Conservation (phyloP, 2,329 filamentous ascomycete species). For the Eutypa lata region DNA sequence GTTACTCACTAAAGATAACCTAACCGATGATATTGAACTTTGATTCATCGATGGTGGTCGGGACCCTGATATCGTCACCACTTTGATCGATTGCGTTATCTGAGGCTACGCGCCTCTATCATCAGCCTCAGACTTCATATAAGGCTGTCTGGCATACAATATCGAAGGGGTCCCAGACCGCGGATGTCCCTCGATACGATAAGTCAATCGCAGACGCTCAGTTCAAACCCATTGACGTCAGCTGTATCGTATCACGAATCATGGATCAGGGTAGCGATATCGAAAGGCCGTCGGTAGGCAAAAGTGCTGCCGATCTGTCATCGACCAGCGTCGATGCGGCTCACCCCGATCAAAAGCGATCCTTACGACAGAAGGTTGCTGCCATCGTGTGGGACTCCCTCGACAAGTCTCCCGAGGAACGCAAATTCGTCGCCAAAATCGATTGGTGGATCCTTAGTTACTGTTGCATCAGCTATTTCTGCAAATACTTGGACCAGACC, state of each 20-base stretch:
- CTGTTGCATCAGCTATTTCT: constrained; percentile 34
- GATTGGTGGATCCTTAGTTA: constrained; percentile 35
- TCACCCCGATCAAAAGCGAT: not conserved
- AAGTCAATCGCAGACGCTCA: too few species aligned
- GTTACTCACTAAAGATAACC: not conserved
- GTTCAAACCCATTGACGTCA: too few species aligned
- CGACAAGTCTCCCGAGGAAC: constrained; percentile 31
- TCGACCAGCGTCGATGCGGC: not conserved
- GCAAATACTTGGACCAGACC: constrained; percentile 35
- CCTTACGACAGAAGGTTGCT: not conserved
- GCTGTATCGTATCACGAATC: not conserved
- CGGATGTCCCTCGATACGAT: not conserved
- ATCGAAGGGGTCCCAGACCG: not conserved
- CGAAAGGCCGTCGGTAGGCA: not conserved
- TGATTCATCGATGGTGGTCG: not conserved
- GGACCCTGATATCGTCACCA: not conserved
- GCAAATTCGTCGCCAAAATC: constrained; percentile 29
- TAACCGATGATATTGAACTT: not conserved
- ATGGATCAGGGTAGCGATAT: not conserved
- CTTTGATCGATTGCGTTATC: not conserved
- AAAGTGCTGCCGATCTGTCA: not conserved
- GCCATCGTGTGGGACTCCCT: constrained; percentile 29
- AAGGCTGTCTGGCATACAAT: not conserved
- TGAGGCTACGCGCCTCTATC: not conserved
- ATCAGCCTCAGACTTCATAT: not conserved